Percentiles rank a stretch among this genome's conserved stretches.
Conservation (phyloP, 768 basidiomycete genomes). For the Pulveroboletus sp. region DNA sequence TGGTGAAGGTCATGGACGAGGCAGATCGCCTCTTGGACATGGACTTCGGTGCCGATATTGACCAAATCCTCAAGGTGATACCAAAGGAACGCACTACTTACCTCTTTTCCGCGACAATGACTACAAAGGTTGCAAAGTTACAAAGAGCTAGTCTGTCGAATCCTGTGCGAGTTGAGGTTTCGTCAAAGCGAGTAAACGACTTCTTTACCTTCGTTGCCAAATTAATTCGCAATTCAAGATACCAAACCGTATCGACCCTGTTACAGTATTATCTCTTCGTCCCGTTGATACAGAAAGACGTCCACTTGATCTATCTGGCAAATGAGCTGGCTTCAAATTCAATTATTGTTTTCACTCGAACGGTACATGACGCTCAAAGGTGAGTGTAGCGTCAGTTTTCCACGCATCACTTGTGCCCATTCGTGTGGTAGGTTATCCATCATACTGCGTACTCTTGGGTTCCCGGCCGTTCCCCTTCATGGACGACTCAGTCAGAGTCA, state of each 20-base stretch:
- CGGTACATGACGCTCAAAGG: slow-evolving; percentile 90
- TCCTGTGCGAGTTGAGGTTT: slow-evolving; percentile 91
- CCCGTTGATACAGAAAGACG: slow-evolving; percentile 88
- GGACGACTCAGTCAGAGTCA: slow-evolving; percentile 93
- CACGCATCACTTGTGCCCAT: neutral
- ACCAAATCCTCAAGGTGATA: slow-evolving; percentile 93
- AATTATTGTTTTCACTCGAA: slow-evolving; percentile 94
- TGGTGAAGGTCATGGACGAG: slow-evolving; percentile 85
- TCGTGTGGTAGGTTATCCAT: slow-evolving; percentile 62
- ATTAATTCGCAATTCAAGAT: slow-evolving; percentile 45
- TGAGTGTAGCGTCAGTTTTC: slow-evolving; percentile 22
- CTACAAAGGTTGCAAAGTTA: slow-evolving; percentile 94
- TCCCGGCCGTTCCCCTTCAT: slow-evolving; percentile 93
- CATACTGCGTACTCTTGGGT: slow-evolving; percentile 84
- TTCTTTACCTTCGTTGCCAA: neutral
- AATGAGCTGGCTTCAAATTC: slow-evolving; percentile 89
- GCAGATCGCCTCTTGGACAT: slow-evolving; percentile 93
- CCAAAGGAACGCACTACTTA: slow-evolving; percentile 94
- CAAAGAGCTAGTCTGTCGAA: slow-evolving; percentile 91
- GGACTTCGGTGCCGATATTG: slow-evolving; percentile 94
- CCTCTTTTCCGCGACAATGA: slow-evolving; percentile 98
- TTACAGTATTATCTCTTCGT: slow-evolving; percentile 95
- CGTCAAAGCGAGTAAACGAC: slow-evolving; percentile 65
- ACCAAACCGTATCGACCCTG: slow-evolving; percentile 93
- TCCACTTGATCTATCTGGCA: slow-evolving; percentile 81